Conservation (phyloP, 148 eudicot genomes). For the Silene conica region DNA sequence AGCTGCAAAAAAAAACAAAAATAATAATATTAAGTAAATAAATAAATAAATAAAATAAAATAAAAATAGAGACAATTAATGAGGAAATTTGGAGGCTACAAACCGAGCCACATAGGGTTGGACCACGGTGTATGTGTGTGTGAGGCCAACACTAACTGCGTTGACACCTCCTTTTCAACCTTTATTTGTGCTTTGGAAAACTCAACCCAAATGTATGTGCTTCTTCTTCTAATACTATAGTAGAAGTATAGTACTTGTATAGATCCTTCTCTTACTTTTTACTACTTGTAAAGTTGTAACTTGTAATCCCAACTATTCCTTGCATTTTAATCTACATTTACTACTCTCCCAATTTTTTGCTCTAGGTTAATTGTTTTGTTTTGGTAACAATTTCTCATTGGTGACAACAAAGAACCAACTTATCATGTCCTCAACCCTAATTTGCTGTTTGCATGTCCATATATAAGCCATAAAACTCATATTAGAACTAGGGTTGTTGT, state of each 20-base stretch:
- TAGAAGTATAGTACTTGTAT: too few species aligned
- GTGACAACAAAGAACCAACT: too few species aligned
- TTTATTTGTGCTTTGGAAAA: constrained; percentile 1
- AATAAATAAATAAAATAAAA: too few species aligned
- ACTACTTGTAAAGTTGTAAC: not conserved
- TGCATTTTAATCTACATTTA: not conserved
- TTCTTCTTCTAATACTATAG: too few species aligned
- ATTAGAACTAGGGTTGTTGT: too few species aligned
- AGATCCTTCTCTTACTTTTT: not conserved
- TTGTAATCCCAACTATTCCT: not conserved
- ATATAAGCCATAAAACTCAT: too few species aligned
- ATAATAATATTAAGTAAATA: not conserved
- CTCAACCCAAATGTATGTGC: not conserved
- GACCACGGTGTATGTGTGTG: not conserved
- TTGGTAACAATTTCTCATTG: not conserved
- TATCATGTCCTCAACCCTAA: too few species aligned
- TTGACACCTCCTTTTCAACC: constrained; percentile 4
- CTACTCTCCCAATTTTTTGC: not conserved
- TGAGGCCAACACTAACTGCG: not conserved
- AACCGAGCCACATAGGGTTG: not conserved
- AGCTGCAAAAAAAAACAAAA: not conserved
- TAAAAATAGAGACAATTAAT: not conserved
- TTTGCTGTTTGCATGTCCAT: too few species aligned
- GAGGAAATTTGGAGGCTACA: not conserved
- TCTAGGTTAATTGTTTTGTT: not conserved